A percentile compares a stretch with the other conserved stretches of the same genome.
phyloP scores from a whole-genome alignment of 305 asterid genomes.

The Solanum hybrid region DNA sequence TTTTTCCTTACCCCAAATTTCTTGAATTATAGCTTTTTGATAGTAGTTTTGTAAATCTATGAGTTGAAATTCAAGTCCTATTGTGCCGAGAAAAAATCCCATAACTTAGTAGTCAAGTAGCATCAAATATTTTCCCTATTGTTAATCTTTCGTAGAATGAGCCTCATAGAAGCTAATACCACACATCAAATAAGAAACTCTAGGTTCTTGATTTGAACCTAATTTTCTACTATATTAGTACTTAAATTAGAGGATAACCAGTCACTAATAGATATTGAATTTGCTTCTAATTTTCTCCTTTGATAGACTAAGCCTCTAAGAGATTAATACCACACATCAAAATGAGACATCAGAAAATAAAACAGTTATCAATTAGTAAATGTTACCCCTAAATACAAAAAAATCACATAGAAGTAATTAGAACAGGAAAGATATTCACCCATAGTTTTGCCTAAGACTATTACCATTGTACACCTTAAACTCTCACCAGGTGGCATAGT shows the following conservation, averaged over 20 bases:
- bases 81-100: neutral
- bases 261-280: neutral
- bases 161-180: neutral
- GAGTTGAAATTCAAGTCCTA: neutral
- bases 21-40: too few relatives aligned
- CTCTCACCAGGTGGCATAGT: neutral
- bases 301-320: neutral
- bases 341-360: neutral
- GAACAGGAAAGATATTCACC: neutral
- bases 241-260: neutral
- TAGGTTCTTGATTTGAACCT: neutral
- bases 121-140: neutral
- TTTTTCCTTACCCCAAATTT: neutral
- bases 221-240: neutral
- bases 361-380: neutral
- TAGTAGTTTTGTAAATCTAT: neutral
- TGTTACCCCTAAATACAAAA: neutral
- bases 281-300: neutral
- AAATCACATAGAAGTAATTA: neutral
- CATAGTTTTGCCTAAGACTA: neutral
- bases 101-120: neutral
- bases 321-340: neutral
- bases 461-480: neutral
- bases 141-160: neutral
- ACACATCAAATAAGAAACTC: neutral